phyloP scores from a whole-genome alignment of 495 filamentous ascomycete species.

The Xylaria nigripes region DNA sequence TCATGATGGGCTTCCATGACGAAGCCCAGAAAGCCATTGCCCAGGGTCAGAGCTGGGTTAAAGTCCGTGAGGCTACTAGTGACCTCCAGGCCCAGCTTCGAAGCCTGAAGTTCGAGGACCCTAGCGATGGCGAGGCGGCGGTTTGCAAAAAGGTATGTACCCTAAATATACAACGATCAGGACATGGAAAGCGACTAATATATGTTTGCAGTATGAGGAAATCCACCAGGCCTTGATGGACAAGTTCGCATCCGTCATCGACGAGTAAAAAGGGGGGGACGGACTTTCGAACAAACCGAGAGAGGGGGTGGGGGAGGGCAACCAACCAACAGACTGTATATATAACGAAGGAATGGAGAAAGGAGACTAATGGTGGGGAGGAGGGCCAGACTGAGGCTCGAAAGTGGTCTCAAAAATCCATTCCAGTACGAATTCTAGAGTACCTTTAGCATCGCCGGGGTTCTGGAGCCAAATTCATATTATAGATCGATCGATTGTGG shows the following conservation, averaged over 20 bases:
- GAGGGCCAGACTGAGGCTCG: not conserved
- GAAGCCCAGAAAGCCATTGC: slow-evolving; percentile 92
- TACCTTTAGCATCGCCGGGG: not conserved
- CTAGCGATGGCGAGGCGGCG: slow-evolving; percentile 63
- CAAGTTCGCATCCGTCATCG: slow-evolving; percentile 86
- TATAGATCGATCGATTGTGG: no score
- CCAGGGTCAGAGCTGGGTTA: slow-evolving; percentile 81
- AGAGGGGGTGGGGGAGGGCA: no score
- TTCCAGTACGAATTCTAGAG: not conserved
- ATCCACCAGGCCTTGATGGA: slow-evolving; percentile 86
- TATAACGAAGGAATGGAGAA: not conserved
- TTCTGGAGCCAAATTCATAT: no score
- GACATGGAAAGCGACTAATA: slow-evolving; percentile 3
- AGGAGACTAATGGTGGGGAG: not conserved
- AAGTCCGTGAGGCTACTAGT: slow-evolving; percentile 80
- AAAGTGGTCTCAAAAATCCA: not conserved
- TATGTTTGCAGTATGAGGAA: slow-evolving; percentile 64
- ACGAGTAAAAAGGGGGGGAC: slow-evolving; percentile 58
- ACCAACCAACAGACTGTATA: slow-evolving; percentile 1
- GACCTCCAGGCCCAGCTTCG: slow-evolving; percentile 78
- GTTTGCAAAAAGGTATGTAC: slow-evolving; percentile 64
- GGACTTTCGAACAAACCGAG: no score
- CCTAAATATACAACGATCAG: not conserved
- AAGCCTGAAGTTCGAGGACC: slow-evolving; percentile 93
- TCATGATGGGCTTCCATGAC: slow-evolving; percentile 95